Percentiles rank a stretch among this genome's conserved stretches.
These are phyloP conservation scores for Globisporangium polare DNA, from an alignment of 352 stramenopile genomes.

Conservation along the genomic window DNA sequence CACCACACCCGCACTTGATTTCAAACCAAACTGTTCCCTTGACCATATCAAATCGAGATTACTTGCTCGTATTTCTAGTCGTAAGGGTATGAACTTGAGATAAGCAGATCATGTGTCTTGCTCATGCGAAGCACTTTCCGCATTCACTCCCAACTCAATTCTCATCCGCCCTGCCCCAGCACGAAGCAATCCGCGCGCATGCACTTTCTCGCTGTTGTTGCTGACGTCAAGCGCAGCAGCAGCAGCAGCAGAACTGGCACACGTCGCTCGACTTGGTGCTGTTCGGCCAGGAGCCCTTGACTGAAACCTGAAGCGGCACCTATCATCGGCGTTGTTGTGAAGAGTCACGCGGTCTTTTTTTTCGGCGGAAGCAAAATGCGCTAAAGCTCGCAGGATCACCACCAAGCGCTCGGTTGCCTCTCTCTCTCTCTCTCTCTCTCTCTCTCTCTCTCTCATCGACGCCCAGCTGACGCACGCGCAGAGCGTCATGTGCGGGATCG, in stretches of 20 bases:
- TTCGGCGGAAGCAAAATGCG: background rate
- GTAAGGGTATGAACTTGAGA: background rate
- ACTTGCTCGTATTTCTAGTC: too few relatives aligned
- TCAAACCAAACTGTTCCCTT: background rate
- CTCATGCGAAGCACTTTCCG: background rate
- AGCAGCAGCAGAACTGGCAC: background rate
- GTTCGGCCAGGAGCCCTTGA: too few relatives aligned
- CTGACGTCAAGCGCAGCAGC: too few relatives aligned
- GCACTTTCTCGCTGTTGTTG: background rate
- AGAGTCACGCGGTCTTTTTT: background rate
- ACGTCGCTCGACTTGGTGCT: background rate
- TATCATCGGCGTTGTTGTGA: background rate
- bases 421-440: too few relatives aligned
- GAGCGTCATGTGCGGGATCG: constrained; percentile 24
- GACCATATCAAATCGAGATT: too few relatives aligned
- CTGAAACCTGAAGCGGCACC: background rate
- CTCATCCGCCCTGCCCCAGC: too few relatives aligned
- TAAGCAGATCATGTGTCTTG: background rate
- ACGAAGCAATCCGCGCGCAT: background rate
- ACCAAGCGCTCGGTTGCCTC: background rate
- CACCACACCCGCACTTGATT: background rate
- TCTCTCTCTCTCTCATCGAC: background rate
- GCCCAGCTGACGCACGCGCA: background rate
- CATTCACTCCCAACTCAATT: too few relatives aligned
- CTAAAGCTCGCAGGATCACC: background rate